Percentiles rank a stretch among this genome's conserved stretches.
phyloP scores from a whole-genome alignment of 2,329 filamentous ascomycete genomes.

The Diaporthe sp. region DNA sequence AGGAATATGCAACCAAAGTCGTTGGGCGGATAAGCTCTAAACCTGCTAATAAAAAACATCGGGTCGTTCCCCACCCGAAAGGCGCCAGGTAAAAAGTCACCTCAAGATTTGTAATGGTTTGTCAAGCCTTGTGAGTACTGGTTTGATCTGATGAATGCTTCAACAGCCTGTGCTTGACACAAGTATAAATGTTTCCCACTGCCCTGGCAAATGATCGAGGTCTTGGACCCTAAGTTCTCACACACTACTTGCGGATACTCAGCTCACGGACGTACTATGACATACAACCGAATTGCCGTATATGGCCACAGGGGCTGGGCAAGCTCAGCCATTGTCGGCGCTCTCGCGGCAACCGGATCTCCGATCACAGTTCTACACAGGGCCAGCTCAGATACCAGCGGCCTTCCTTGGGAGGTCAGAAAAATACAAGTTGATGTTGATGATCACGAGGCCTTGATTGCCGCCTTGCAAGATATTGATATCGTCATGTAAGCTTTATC shows the following conservation, averaged over 20 bases:
- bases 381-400: neutral
- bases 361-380: neutral
- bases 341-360: neutral
- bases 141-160: too few relatives aligned
- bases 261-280: neutral
- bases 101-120: neutral
- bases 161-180: neutral
- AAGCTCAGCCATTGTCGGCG: neutral
- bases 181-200: neutral
- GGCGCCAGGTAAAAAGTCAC: neutral
- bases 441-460: neutral
- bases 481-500: neutral
- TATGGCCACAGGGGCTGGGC: slow-evolving; percentile 5
- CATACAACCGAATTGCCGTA: neutral
- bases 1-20: too few relatives aligned
- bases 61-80: neutral
- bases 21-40: too few relatives aligned
- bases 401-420: neutral
- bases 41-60: neutral
- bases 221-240: neutral
- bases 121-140: neutral
- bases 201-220: neutral
- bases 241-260: neutral
- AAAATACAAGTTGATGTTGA: neutral
- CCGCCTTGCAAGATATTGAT: neutral